phyloP scores from a whole-genome alignment of 495 filamentous ascomycete genomes.

The Rostrohypoxylon terebratum region DNA sequence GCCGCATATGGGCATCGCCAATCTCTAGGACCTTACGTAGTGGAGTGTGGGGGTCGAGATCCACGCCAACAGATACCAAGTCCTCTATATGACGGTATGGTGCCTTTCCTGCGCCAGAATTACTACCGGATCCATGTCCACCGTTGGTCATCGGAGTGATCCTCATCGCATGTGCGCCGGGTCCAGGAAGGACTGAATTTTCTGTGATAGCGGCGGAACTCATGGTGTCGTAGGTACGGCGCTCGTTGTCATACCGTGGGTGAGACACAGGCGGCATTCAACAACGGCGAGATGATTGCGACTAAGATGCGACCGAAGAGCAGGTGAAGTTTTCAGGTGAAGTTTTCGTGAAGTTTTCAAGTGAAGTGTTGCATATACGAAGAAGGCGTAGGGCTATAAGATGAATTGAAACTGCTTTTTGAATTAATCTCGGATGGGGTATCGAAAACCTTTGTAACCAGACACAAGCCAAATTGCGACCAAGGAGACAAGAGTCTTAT shows the following conservation, averaged over 20 bases:
- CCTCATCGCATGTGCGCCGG: slow-evolving; percentile 16
- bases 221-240: slow-evolving; percentile 32
- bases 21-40: slow-evolving; percentile 62
- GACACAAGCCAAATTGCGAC: neutral
- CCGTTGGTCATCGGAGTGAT: neutral
- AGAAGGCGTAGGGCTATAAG: neutral
- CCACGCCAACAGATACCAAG: slow-evolving; percentile 63
- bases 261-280: neutral
- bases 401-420: neutral
- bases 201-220: slow-evolving; percentile 40
- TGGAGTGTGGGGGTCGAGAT: slow-evolving; percentile 58
- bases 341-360: no score
- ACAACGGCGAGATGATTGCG: neutral
- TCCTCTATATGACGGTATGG: slow-evolving; percentile 80
- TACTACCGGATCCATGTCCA: slow-evolving; percentile 4
- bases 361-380: no score
- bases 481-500: slow-evolving; percentile 35
- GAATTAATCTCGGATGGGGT: neutral
- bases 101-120: slow-evolving; percentile 44
- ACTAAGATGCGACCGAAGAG: neutral
- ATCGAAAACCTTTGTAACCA: slow-evolving; percentile 2
- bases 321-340: no score
- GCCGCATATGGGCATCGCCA: slow-evolving; percentile 62
- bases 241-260: slow-evolving; percentile 6
- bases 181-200: slow-evolving; percentile 13